Base-by-base conservation (phyloP, 129 eudicot species). In the Centrapalus pauciflorus region DNA sequence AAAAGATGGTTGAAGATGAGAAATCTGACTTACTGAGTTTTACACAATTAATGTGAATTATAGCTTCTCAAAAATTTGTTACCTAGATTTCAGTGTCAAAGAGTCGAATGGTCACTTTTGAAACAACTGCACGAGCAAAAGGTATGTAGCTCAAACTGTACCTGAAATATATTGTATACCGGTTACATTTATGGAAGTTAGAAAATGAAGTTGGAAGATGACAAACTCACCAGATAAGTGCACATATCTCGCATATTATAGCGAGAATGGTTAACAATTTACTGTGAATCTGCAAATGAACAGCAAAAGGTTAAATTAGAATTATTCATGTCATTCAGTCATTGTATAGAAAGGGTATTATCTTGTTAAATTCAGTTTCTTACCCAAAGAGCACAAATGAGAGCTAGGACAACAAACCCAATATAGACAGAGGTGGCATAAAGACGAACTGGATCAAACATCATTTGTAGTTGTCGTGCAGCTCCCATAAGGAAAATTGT, bases 61-160 rank as follows among this genome's bases (percentile, higher is more conserved):
- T 20, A 57, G 25, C 26, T 64, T 64, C 25, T 64, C 41, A 17
- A 16, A 16, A 46, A 33, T 45, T 19, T 21, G 7, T 43, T 0
- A 35, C 27, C 61, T 43, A 70, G 23, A 91, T 77, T 68, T 91
- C 98, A 0, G 96, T 91, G 75, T 88, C 96, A 70, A 85, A 91
- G 38, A 91, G 82, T 61, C 96, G 90, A 66, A 91, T 72, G 7
- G 83, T 91, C 74, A 91, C 57, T 52, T 81, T 77, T 11, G 96
- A 87, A 66, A 91, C 90, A 55, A 81, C 35, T 66, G 87, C 54
- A 27, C 89, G 90, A 66, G 98, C 98, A 72, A 91, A 91, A 11
- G 96, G 98, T 67, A 91, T 85, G 75, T 87, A 91, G 73, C 98
- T 91, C 56, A 91, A 67, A 71, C 98, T 91, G 87, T 88, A 90